Conservation (phyloP, 2,329 filamentous ascomycete genomes). For the Tolypocladium album region DNA sequence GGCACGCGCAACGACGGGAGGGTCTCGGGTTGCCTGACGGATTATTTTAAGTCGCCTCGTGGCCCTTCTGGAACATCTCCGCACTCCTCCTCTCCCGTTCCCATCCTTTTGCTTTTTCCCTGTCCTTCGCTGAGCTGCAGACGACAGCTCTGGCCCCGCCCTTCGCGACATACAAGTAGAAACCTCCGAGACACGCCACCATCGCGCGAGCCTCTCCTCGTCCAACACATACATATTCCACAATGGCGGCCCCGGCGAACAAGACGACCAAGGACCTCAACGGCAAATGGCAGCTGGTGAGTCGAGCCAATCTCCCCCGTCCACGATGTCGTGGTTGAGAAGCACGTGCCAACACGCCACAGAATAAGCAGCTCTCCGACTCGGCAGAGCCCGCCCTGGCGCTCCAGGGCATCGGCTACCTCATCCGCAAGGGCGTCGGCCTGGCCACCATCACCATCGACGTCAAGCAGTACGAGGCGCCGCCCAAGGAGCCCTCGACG, state of each 20-base stretch:
- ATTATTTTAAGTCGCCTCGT: not conserved
- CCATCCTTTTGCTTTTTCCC: not conserved
- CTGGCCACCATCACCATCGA: slow-evolving; percentile 58
- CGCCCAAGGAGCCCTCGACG: slow-evolving; percentile 28
- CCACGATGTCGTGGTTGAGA: not conserved
- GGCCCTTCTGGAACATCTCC: not conserved
- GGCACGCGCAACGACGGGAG: not conserved
- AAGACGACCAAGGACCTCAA: slow-evolving; percentile 58
- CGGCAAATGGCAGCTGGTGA: slow-evolving; percentile 61
- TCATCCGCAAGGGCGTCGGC: slow-evolving; percentile 61
- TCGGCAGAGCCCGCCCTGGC: slow-evolving; percentile 56
- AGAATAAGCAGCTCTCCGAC: slow-evolving; percentile 71
- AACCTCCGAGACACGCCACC: not conserved
- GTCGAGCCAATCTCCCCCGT: slow-evolving; percentile 11
- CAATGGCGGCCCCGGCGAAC: slow-evolving; percentile 62
- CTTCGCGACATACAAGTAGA: not conserved
- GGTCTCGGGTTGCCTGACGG: not conserved
- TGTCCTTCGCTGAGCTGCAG: not conserved
- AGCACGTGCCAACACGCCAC: not conserved
- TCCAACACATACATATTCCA: not conserved
- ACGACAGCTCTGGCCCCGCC: not conserved
- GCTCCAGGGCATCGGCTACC: slow-evolving; percentile 62
- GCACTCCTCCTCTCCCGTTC: not conserved
- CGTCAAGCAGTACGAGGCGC: slow-evolving; percentile 42
- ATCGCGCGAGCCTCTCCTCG: not conserved